Evolutionary conservation across 148 eudicot species (phyloP).

Genomic region (Rhododendron kiyosumense): DNA sequence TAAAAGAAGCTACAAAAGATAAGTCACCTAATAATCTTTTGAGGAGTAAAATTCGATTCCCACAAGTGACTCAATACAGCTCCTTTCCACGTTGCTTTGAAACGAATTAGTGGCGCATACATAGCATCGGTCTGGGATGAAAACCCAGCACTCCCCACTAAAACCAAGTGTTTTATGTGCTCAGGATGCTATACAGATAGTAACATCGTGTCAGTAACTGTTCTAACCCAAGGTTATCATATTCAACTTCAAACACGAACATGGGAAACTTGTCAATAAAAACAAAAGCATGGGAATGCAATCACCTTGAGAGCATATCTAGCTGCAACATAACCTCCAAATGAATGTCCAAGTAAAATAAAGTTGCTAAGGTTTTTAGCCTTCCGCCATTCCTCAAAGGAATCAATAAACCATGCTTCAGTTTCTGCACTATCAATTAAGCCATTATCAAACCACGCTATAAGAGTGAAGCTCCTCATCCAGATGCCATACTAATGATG

Average conservation of each 20-base stretch:
- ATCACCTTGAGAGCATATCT: conserved; percentile 88
- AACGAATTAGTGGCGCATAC: conserved; percentile 55
- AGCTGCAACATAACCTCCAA: conserved; percentile 95
- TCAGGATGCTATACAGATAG: conserved; percentile 68
- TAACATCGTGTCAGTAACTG: background rate
- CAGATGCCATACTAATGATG: background rate
- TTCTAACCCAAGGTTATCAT: background rate
- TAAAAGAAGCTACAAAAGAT: background rate
- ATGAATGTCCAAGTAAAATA: conserved; percentile 91
- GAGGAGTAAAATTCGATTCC: conserved; percentile 97
- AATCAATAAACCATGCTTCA: conserved; percentile 97
- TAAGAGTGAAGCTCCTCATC: background rate
- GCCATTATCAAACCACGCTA: background rate
- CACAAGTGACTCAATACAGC: conserved; percentile 81
- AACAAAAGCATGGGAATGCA: conserved; percentile 11
- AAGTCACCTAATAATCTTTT: conserved; percentile 68
- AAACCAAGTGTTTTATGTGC: conserved; percentile 80
- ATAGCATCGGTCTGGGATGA: conserved; percentile 54
- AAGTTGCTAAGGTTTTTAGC: conserved; percentile 71
- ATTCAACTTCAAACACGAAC: background rate
- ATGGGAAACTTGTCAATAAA: conserved; percentile 7
- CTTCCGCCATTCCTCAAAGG: conserved; percentile 96
- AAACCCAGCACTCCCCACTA: conserved; percentile 95
- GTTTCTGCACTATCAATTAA: conserved; percentile 55
- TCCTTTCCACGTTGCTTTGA: conserved; percentile 93